Percentiles rank a stretch among this genome's conserved stretches.
These are phyloP conservation scores for Pestalotiopsis sp. DNA, from an alignment of 2,329 filamentous ascomycete genomes.

Conservation along the genomic window DNA sequence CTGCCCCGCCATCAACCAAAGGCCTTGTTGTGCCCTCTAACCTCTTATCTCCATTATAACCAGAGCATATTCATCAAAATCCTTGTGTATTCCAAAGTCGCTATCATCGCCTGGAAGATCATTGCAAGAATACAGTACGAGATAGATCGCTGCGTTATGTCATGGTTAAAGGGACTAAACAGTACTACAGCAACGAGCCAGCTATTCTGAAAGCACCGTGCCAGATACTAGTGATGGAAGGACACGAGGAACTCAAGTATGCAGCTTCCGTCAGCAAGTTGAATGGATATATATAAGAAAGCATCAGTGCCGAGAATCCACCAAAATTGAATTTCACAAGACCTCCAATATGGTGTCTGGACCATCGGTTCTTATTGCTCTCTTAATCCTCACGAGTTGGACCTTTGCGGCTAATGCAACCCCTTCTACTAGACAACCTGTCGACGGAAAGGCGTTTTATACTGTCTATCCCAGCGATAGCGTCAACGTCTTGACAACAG, in stretches of 20 bases:
- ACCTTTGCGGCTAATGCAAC: not conserved
- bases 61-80: not conserved
- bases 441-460: not conserved
- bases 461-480: not conserved
- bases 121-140: not conserved
- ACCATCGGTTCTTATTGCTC: not conserved
- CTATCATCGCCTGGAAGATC: not conserved
- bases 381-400: not conserved
- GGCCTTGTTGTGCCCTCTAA: not conserved
- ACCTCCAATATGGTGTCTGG: not conserved
- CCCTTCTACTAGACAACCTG: not conserved
- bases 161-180: not conserved
- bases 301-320: not conserved
- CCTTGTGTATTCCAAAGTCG: not conserved
- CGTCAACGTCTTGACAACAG: not conserved
- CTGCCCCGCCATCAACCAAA: not conserved
- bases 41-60: not conserved
- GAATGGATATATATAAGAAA: not conserved
- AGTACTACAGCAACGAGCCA: not conserved
- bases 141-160: no score
- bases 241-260: not conserved
- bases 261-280: not conserved
- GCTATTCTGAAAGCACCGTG: conserved; percentile 1
- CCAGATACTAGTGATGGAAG: not conserved
- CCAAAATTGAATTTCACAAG: not conserved